Percentiles rank a stretch among this genome's conserved stretches.
Evolutionary conservation across 2,329 filamentous ascomycete species (phyloP).

Genomic region (Microsporum canis): DNA sequence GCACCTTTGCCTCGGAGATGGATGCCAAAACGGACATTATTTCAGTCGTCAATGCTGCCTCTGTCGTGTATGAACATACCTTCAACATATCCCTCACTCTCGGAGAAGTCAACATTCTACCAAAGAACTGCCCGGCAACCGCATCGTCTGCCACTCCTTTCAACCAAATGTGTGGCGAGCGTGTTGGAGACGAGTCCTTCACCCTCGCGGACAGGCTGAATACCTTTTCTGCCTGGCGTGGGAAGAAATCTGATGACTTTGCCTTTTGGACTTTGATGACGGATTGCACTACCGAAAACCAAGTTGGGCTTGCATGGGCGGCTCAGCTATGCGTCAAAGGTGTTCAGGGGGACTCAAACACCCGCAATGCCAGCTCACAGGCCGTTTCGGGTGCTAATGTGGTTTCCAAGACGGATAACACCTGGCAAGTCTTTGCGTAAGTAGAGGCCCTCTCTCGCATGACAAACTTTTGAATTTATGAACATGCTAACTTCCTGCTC

Average conservation of each 20-base stretch:
- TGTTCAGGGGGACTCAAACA: constrained; percentile 7
- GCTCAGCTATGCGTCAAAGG: constrained; percentile 58
- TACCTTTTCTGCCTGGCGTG: constrained; percentile 80
- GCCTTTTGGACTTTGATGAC: constrained; percentile 86
- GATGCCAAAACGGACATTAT: constrained; percentile 67
- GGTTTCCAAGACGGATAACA: constrained; percentile 66
- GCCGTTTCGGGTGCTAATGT: constrained; percentile 76
- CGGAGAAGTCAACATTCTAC: constrained; percentile 69
- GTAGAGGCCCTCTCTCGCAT: constrained; percentile 6
- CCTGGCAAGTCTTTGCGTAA: constrained; percentile 83
- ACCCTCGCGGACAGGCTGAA: constrained; percentile 70
- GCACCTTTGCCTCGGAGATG: constrained; percentile 50
- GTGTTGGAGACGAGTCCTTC: constrained; percentile 32
- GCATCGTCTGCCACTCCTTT: constrained; percentile 59
- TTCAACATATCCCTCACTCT: constrained; percentile 94
- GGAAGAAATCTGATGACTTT: constrained; percentile 62
- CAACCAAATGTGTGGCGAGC: constrained; percentile 60
- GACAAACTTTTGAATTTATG: background rate
- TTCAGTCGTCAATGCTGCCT: constrained; percentile 71
- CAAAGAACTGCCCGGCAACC: constrained; percentile 60
- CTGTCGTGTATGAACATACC: constrained; percentile 72
- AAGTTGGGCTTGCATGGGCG: constrained; percentile 83
- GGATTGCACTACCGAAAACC: constrained; percentile 65
- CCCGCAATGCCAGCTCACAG: constrained; percentile 38
- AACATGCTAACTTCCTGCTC: background rate